A percentile compares a stretch with the other conserved stretches of the same genome.
Evolutionary conservation across 164 flowering plant species (phyloP).

Genomic region (Platanus orientalis): DNA sequence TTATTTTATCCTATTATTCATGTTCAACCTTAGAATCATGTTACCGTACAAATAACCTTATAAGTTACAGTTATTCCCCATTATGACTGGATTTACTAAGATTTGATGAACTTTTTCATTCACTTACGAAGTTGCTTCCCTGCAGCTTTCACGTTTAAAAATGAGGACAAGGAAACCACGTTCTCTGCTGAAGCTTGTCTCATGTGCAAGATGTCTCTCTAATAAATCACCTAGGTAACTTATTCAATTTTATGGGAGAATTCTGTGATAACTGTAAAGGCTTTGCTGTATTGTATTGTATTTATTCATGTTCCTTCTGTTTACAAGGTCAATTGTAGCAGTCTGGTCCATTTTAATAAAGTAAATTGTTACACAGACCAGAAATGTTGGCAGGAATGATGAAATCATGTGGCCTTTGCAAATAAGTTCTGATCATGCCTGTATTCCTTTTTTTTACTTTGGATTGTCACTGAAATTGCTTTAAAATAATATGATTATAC

Average conservation of each 20-base stretch:
- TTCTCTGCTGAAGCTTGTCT: constrained; percentile 26
- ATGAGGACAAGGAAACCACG: constrained; percentile 24
- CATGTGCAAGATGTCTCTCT: constrained; percentile 30
- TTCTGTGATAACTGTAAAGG: constrained; percentile 14
- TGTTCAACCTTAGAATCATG: too few relatives aligned
- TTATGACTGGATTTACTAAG: neutral
- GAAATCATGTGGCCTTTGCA: neutral
- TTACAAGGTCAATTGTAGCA: constrained; percentile 25
- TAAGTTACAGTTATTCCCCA: neutral
- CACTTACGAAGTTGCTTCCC: constrained; percentile 5
- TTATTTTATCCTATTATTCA: too few relatives aligned
- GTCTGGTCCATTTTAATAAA: constrained; percentile 28
- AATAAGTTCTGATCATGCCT: neutral
- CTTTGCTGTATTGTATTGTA: constrained; percentile 18
- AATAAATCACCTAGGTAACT: constrained; percentile 28
- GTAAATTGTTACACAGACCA: constrained; percentile 10
- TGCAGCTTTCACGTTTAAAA: constrained; percentile 32
- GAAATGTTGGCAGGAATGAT: constrained; percentile 15
- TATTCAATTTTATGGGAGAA: constrained; percentile 9
- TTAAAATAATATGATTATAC: neutral
- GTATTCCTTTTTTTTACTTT: neutral
- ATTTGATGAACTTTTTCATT: neutral
- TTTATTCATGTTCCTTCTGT: constrained; percentile 28
- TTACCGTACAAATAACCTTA: neutral
- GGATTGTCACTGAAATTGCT: neutral